Percentiles rank a stretch among this genome's conserved stretches.
Conservation (phyloP, 176 grass and related monocot genomes). For the Elymus sibiricus region DNA sequence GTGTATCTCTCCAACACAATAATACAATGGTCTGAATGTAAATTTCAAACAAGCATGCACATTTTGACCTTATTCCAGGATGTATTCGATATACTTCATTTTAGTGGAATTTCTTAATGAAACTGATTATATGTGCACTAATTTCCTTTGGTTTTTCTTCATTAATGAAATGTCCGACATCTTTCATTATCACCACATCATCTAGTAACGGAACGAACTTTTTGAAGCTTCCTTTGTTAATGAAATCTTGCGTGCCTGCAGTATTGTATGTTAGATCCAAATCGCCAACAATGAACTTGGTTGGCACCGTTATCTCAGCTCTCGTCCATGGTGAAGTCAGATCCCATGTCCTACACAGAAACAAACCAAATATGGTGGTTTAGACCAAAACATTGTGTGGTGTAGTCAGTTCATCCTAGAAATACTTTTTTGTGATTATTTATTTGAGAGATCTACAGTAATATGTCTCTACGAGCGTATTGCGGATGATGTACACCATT, state of each 20-base stretch:
- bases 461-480: not conserved
- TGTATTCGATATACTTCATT: not conserved
- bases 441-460: not conserved
- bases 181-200: slow-evolving; percentile 57
- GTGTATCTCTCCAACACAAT: not conserved
- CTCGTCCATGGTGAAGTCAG: slow-evolving; percentile 49
- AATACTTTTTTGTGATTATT: not conserved
- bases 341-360: slow-evolving; percentile 54
- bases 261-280: slow-evolving; percentile 54
- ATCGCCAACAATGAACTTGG: slow-evolving; percentile 65
- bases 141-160: slow-evolving; percentile 55
- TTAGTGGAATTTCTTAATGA: slow-evolving; percentile 49
- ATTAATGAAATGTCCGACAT: slow-evolving; percentile 54
- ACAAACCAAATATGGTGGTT: not conserved
- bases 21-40: not conserved
- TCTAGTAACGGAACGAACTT: slow-evolving; percentile 55
- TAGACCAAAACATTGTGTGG: not conserved
- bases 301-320: slow-evolving; percentile 47
- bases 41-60: not conserved
- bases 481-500: not conserved
- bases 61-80: not conserved
- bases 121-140: slow-evolving; percentile 45
- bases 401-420: not conserved
- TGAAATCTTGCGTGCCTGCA: slow-evolving; percentile 46
- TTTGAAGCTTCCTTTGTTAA: slow-evolving; percentile 59